These are phyloP conservation scores for Ottelia alismoides DNA, from an alignment of 106 monocot genomes.

Conservation along the genomic window DNA sequence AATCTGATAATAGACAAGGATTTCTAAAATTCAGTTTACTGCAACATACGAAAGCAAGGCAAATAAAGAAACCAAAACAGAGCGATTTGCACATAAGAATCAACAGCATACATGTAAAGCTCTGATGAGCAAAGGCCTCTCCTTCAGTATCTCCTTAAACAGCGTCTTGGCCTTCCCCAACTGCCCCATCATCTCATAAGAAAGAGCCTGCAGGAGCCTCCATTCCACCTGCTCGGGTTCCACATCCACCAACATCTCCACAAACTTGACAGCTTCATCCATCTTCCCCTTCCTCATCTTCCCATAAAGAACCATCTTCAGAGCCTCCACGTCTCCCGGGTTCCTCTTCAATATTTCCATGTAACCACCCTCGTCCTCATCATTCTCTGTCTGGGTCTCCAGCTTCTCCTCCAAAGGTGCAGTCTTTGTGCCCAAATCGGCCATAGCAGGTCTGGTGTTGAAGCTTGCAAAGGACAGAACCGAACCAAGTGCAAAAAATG, in stretches of 20 bases:
- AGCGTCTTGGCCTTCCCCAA: slow-evolving; percentile 53
- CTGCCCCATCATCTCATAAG: slow-evolving; percentile 65
- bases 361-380: slow-evolving; percentile 30
- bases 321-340: slow-evolving; percentile 39
- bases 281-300: slow-evolving; percentile 53
- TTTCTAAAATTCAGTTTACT: too few relatives aligned
- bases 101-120: slow-evolving; percentile 83
- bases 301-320: slow-evolving; percentile 64
- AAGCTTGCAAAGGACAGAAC: background rate
- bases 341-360: slow-evolving; percentile 36
- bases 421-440: background rate
- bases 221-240: slow-evolving; percentile 85
- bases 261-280: slow-evolving; percentile 35
- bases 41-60: too few relatives aligned
- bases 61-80: too few relatives aligned
- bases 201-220: slow-evolving; percentile 58
- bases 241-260: slow-evolving; percentile 48
- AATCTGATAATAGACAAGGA: too few relatives aligned
- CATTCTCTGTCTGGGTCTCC: background rate
- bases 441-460: background rate
- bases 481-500: background rate
- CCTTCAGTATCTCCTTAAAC: slow-evolving; percentile 58
- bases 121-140: slow-evolving; percentile 55
- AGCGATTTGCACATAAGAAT: too few relatives aligned
- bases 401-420: background rate